Base-by-base conservation (phyloP, 139 green algal species). In the Tetradesmus obliquus region DNA sequence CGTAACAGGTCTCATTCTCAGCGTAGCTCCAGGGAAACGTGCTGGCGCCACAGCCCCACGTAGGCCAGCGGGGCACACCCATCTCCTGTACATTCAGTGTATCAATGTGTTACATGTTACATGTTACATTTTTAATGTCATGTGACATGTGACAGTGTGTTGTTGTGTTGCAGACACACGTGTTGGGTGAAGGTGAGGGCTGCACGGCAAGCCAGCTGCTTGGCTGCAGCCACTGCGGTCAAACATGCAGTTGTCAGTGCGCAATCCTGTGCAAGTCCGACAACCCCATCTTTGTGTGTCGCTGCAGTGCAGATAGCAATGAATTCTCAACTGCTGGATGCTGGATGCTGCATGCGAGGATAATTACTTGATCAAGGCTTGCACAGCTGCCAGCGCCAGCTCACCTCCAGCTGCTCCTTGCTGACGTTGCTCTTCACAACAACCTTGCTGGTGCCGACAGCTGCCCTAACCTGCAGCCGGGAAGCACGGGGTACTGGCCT, bases 61-160 rank as follows among this genome's bases (percentile, higher is more conserved):
- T 96, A 60, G 94, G 94, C 94, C 94, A 96, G 17, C 88, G 82
- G 3, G 2, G 24, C 79, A 94, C 92, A 0, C 92, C 93, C 92
- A 93, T 55, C 17, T 60, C 88, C 91, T 93, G 55, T 57, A 93
- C 5, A 57, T 17, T n/a, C 74, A 91, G 19, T 45, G 32, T 45
- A 19, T 90, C 45, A 62, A 91, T 91, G 20, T 79, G 69, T 54
- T 51, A 9, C 24, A 83, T 13, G 17, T 17, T n/a, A n/a, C 24
- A 85, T 60, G n/a, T 22, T 24, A 19, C 5, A 60, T 60, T 55
- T 85, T 22, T 1, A 85, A 60, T 13, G n/a, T 83, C 15, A 51
- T 53, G 24, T 83, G 13, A 9, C 24, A 51, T 83, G 10, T 83
- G 76, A 51, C 10, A 24, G 76, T 9, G 15, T 83, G 76, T 51